A percentile compares a stretch with the other conserved stretches of the same genome.
Conservation (phyloP, 176 grass and related monocot genomes). For the Lolium rigidum region DNA sequence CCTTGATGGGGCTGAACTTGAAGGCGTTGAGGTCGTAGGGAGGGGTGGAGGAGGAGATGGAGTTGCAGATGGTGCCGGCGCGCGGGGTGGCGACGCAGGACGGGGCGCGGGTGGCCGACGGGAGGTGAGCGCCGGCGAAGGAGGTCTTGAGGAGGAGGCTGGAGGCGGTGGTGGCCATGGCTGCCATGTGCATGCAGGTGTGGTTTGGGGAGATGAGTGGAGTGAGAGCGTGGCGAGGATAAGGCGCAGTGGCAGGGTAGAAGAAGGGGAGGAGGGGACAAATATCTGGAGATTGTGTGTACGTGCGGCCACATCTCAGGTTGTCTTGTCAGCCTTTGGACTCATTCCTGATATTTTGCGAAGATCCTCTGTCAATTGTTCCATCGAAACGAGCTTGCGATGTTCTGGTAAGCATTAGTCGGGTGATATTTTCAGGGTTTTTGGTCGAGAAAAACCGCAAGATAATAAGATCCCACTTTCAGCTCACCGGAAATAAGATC, state of each 20-base stretch:
- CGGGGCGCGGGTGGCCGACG: background rate
- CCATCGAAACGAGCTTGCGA: background rate
- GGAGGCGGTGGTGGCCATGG: conserved; percentile 65
- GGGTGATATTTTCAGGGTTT: too few relatives aligned
- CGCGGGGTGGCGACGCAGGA: conserved; percentile 16
- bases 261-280: conserved; percentile 40
- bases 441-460: too few relatives aligned
- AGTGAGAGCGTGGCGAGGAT: background rate
- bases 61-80: conserved; percentile 33
- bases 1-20: conserved; percentile 82
- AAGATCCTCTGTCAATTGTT: too few relatives aligned
- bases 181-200: conserved; percentile 34
- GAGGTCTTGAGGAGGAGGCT: conserved; percentile 48
- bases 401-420: too few relatives aligned
- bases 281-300: conserved; percentile 27
- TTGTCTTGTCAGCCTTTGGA: conserved; percentile 34
- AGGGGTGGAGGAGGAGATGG: conserved; percentile 50
- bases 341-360: conserved; percentile 8
- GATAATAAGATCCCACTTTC: too few relatives aligned
- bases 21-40: conserved; percentile 76
- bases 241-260: conserved; percentile 11
- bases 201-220: conserved; percentile 18
- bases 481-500: too few relatives aligned
- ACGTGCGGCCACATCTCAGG: conserved; percentile 16
- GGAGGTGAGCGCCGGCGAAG: conserved; percentile 45